phyloP scores from a whole-genome alignment of 108 stramenopile genomes.

The Schizochytrium sp. region DNA sequence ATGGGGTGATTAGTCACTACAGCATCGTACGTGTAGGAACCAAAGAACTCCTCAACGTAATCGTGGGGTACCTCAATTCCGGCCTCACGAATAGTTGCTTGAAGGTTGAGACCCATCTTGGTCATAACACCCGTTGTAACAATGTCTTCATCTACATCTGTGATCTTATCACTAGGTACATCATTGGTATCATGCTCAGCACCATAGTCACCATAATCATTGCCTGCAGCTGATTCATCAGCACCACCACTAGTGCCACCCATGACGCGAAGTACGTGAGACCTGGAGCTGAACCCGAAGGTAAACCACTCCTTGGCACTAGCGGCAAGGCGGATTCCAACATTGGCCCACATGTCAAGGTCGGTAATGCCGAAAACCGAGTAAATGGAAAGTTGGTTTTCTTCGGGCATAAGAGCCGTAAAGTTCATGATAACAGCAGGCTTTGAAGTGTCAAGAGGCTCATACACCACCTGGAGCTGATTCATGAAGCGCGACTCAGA shows the following conservation, averaged over 20 bases:
- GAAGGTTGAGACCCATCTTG: neutral
- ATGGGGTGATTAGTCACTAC: neutral
- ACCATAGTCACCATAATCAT: neutral
- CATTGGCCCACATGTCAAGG: neutral
- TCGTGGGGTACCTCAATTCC: neutral
- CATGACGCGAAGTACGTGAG: neutral
- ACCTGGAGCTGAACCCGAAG: neutral
- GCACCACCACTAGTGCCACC: neutral
- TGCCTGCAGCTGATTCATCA: neutral
- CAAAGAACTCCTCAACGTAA: neutral
- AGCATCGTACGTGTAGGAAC: neutral
- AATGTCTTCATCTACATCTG: neutral
- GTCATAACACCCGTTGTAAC: neutral
- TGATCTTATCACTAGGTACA: neutral
- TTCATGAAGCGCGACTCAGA: neutral
- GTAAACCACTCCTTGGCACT: neutral
- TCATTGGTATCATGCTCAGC: neutral
- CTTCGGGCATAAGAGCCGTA: neutral
- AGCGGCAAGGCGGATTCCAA: neutral
- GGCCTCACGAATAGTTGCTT: neutral
- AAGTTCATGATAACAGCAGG: neutral
- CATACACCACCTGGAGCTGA: neutral
- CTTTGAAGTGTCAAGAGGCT: neutral
- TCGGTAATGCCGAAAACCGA: neutral
- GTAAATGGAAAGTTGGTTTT: neutral